Conservation (phyloP, 169 alveolate genomes). For the Plasmodium chabaudi region DNA sequence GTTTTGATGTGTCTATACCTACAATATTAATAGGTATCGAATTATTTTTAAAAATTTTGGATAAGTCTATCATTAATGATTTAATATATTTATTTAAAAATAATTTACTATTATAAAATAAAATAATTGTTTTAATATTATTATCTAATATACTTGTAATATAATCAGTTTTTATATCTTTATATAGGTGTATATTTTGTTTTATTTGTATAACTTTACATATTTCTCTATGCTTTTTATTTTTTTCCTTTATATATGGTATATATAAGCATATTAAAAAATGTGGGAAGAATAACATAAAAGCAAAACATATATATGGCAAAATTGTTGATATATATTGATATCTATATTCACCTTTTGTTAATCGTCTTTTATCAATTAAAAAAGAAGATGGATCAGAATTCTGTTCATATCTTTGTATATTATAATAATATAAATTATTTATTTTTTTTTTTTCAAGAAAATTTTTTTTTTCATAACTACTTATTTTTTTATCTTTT, state of each 20-base stretch:
- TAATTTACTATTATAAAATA: slow-evolving; percentile 35
- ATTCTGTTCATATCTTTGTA: slow-evolving; percentile 59
- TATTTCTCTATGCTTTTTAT: slow-evolving; percentile 29
- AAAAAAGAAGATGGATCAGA: slow-evolving; percentile 63
- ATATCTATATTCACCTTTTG: slow-evolving; percentile 49
- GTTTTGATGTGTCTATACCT: slow-evolving; percentile 49
- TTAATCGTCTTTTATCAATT: slow-evolving; percentile 55
- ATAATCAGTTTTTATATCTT: slow-evolving; percentile 59
- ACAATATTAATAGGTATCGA: slow-evolving; percentile 56
- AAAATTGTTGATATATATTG: slow-evolving; percentile 55
- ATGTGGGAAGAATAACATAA: slow-evolving; percentile 66
- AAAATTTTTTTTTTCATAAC: slow-evolving; percentile 17
- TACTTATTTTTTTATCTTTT: slow-evolving; percentile 5
- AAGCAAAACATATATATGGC: slow-evolving; percentile 68
- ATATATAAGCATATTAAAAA: slow-evolving; percentile 54
- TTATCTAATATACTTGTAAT: slow-evolving; percentile 33
- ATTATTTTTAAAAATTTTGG: slow-evolving; percentile 41
- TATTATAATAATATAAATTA: slow-evolving; percentile 28
- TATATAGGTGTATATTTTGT: slow-evolving; percentile 43
- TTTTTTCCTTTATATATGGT: slow-evolving; percentile 57
- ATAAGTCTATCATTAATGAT: slow-evolving; percentile 52
- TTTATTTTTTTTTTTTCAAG: slow-evolving; percentile 20
- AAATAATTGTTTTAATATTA: slow-evolving; percentile 36
- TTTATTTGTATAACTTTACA: slow-evolving; percentile 47
- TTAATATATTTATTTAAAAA: slow-evolving; percentile 53